phyloP scores from a whole-genome alignment of 2,329 filamentous ascomycete species.

The Alternaria hordeiaustralica region DNA sequence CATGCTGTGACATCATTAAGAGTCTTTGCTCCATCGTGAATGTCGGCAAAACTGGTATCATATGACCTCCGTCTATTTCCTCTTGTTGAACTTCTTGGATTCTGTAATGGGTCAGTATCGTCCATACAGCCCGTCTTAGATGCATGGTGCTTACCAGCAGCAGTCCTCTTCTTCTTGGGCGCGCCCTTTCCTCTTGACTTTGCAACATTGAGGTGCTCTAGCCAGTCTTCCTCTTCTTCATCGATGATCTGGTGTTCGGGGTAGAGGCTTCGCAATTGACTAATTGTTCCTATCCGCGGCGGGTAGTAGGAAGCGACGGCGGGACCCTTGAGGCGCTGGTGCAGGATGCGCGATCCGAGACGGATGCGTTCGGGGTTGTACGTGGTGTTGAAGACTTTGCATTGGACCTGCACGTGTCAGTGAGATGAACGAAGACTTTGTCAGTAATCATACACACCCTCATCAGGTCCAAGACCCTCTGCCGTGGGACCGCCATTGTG shows the following conservation, averaged over 20 bases:
- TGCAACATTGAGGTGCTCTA: conserved; percentile 67
- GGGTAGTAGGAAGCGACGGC: conserved; percentile 89
- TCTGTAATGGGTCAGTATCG: conserved; percentile 35
- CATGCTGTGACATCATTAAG: not conserved
- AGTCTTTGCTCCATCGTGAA: not conserved
- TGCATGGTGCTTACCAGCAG: conserved; percentile 50
- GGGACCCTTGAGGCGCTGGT: conserved; percentile 86
- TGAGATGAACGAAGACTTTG: not conserved
- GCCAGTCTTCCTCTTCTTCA: conserved; percentile 78
- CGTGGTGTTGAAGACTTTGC: conserved; percentile 86
- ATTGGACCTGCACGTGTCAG: conserved; percentile 71
- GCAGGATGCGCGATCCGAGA: conserved; percentile 89
- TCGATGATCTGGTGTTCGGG: conserved; percentile 73
- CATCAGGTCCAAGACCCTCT: conserved; percentile 71
- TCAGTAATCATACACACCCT: conserved; percentile 63
- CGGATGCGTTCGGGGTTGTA: conserved; percentile 86
- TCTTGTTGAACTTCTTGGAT: conserved; percentile 57
- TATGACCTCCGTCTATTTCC: conserved; percentile 38
- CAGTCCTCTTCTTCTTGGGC: conserved; percentile 84
- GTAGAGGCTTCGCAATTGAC: conserved; percentile 75
- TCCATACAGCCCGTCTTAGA: not conserved
- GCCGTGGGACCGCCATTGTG: conserved; percentile 59
- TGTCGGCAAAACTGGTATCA: not conserved
- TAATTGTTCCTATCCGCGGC: conserved; percentile 71
- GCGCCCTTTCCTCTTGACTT: conserved; percentile 77